Base-by-base conservation (phyloP, 1,284 basidiomycete genomes). In the Papiliotrema flavescens region DNA sequence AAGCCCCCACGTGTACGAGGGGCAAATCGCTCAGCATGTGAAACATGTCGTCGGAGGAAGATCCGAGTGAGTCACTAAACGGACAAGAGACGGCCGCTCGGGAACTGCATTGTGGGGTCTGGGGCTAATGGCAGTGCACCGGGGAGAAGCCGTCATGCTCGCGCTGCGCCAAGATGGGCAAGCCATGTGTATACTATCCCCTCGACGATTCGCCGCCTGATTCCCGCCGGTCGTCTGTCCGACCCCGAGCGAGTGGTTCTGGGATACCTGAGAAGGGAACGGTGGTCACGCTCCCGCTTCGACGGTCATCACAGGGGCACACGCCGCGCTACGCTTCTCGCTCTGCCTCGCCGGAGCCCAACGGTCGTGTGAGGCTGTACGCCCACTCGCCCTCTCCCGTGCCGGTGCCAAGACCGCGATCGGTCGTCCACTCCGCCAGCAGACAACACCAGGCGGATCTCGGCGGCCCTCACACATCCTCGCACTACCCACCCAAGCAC, bases 41-140 rank as follows among this genome's bases (percentile, higher is more conserved):
- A 47, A 11, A 35, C 42, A 19, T 53, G 51, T 39, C 32, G 51
- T 19, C 28, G 44, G 2, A 19, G 51, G 24, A 53, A 53, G 37
- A 39, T 36, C 35, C 26, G 39, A 35, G 51, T 53, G 36, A 41
- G 45, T n/a, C n/a, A n/a, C n/a, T n/a, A n/a, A n/a, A n/a, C n/a
- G n/a, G n/a, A n/a, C n/a, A n/a, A n/a, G n/a, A n/a, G 17, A n/a
- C 13, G 11, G 24, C 13, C 20, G 17, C 15, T 8, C 26, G 22
- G 20, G 15, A 32, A 4, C 17, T 24, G 24, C 35, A 20, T 9
- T 8, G 13, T 23, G n/a, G 9, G 20, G 11, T 34, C 47, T 48
- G 47, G 24, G 6, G 35, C n/a, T 20, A 5, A 17, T 24, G n/a
- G 19, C 19, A 47, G 46, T 47, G 46, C 20, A 35, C 23, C 26